Evolutionary conservation across 176 grass and related monocot species (phyloP), one percentile per base, ranked within the genome.

Genomic region (Alloteropsis semialata): DNA sequence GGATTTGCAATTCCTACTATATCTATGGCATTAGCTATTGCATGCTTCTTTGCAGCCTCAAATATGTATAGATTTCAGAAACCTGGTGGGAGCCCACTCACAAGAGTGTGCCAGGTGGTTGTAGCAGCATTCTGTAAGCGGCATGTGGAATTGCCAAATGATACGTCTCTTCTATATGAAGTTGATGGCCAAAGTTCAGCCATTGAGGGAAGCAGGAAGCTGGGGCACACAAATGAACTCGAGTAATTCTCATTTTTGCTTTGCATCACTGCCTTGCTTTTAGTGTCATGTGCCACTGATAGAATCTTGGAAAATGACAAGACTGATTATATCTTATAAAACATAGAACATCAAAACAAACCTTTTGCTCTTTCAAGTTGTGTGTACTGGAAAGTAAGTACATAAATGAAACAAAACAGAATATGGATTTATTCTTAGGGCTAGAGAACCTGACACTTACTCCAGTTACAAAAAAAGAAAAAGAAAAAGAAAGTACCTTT

Each of bases 41-140:
- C 83, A 67, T 92, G 73, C 34, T 97, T 97, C 62, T 94, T 97
- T 86, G 59, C 84, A 63, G 95, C 90, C 34, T 85, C 85, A 29
- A 90, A 75, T 77, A 63, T 91, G 71, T 98, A 98, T 74, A 88
- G 95, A 71, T 93, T 89, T 85, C 95, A 94, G 76, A 98, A 93
- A 83, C 90, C 90, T 60, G 90, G 95, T 65, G 95, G 95, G 33
- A 94, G 95, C 56, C 95, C 95, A 44, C 43, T 94, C 74, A 69
- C 84, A 76, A 92, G 92, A 75, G 82, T 92, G 67, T 97, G 88
- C 45, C 95, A 94, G 84, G 92, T 97, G 8, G 50, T 89, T 80
- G 86, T 97, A n/a, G 88, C 90, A 45, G 86, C 90, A 67, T 60
- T 92, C 43, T 88, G 30, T 78, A 97, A 97, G 43, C 81, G 92